phyloP scores from a whole-genome alignment of 2,329 filamentous ascomycete species.

The Nothophaeocryptopus gaeumannii region DNA sequence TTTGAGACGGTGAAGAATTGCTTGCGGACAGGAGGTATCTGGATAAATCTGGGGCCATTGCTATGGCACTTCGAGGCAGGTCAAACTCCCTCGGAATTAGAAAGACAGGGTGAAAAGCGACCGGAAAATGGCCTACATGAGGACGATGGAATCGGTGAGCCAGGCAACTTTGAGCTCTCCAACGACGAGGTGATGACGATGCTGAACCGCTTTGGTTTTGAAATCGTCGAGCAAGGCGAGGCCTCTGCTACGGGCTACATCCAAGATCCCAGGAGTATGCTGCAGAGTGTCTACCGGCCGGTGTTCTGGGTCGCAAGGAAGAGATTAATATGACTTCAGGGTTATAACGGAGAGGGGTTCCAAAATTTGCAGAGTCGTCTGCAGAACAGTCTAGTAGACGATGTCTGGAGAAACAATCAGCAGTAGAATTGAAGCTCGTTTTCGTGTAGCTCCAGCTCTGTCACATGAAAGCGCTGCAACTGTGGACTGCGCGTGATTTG shows the following conservation, averaged over 20 bases:
- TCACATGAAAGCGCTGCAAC: too few relatives aligned
- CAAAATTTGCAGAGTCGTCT: too few relatives aligned
- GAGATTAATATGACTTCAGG: constrained; percentile 18
- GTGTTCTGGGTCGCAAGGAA: constrained; percentile 87
- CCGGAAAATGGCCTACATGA: neutral
- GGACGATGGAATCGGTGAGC: constrained; percentile 65
- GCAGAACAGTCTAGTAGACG: too few relatives aligned
- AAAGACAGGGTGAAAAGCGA: constrained; percentile 30
- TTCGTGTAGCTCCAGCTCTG: too few relatives aligned
- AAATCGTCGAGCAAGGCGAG: constrained; percentile 54
- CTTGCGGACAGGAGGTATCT: constrained; percentile 71
- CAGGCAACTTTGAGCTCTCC: constrained; percentile 84
- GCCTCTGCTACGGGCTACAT: constrained; percentile 73
- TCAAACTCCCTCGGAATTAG: constrained; percentile 51
- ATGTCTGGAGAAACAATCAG: too few relatives aligned
- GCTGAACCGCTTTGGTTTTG: constrained; percentile 73
- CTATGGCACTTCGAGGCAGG: constrained; percentile 93
- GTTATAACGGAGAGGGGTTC: too few relatives aligned
- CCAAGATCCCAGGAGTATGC: constrained; percentile 78
- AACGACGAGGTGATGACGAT: constrained; percentile 82
- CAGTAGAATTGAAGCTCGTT: too few relatives aligned
- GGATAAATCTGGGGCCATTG: constrained; percentile 86
- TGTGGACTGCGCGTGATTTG: too few relatives aligned
- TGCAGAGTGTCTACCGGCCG: constrained; percentile 76
- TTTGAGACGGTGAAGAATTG: constrained; percentile 79